phyloP scores from a whole-genome alignment of 352 stramenopile species.

The Salisapilia sapeloensis region DNA sequence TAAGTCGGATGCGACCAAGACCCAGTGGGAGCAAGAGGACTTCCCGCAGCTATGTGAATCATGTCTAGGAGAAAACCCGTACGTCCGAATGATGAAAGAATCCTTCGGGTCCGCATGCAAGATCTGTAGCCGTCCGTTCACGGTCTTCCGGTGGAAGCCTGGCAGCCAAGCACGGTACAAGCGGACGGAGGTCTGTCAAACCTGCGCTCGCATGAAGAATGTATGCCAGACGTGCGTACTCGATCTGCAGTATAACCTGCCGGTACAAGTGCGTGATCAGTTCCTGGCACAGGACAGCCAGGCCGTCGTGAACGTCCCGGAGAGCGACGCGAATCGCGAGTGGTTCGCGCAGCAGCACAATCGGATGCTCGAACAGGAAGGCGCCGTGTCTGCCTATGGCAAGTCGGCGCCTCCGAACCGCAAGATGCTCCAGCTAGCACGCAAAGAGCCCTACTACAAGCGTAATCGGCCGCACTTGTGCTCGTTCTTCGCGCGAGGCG shows the following conservation, averaged over 20 bases:
- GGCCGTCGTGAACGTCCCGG: constrained; percentile 58
- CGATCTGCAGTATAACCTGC: constrained; percentile 96
- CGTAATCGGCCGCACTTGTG: constrained; percentile 86
- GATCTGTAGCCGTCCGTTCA: constrained; percentile 96
- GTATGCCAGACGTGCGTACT: constrained; percentile 98
- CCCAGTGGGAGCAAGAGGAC: constrained; percentile 85
- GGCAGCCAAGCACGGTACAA: constrained; percentile 96
- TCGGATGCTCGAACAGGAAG: constrained; percentile 83
- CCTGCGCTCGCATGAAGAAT: constrained; percentile 98
- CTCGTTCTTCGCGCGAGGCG: constrained; percentile 89
- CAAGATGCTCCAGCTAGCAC: constrained; percentile 70
- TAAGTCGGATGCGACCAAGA: constrained; percentile 78
- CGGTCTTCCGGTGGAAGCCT: constrained; percentile 96
- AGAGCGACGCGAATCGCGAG: constrained; percentile 89
- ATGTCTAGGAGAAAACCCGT: constrained; percentile 97
- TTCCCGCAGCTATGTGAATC: constrained; percentile 97
- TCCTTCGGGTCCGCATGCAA: constrained; percentile 93
- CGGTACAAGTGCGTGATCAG: constrained; percentile 88
- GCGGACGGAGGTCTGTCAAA: constrained; percentile 96
- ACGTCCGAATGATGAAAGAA: constrained; percentile 99
- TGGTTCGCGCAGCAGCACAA: constrained; percentile 89
- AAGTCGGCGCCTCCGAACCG: constrained; percentile 53
- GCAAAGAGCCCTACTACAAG: constrained; percentile 84
- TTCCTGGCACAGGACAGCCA: constrained; percentile 46
- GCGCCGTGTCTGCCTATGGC: constrained; percentile 74